These are phyloP conservation scores for Triangularia verruculosa DNA, from an alignment of 2,329 filamentous ascomycete species.

Conservation along the genomic window DNA sequence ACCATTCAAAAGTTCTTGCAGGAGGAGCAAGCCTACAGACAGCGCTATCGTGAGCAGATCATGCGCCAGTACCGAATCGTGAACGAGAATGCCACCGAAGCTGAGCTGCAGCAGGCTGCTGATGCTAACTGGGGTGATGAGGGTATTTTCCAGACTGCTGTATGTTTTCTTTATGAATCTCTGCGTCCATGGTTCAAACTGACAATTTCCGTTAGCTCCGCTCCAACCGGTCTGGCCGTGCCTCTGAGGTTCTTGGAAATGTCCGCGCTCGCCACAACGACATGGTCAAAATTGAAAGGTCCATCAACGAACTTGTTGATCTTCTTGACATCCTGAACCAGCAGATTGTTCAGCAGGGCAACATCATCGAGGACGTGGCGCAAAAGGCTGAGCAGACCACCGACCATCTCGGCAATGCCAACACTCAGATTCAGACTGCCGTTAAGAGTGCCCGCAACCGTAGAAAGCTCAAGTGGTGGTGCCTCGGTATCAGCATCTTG, in stretches of 20 bases:
- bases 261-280: conserved; percentile 82
- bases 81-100: conserved; percentile 74
- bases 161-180: conserved; percentile 45
- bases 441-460: conserved; percentile 64
- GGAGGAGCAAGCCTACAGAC: conserved; percentile 68
- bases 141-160: conserved; percentile 78
- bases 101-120: conserved; percentile 66
- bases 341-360: conserved; percentile 69
- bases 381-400: conserved; percentile 63
- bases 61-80: conserved; percentile 78
- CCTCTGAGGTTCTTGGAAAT: conserved; percentile 69
- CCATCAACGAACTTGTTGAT: conserved; percentile 64
- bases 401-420: conserved; percentile 65
- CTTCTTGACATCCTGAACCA: conserved; percentile 75
- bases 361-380: conserved; percentile 59
- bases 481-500: conserved; percentile 58
- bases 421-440: conserved; percentile 66
- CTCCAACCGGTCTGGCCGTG: conserved; percentile 71
- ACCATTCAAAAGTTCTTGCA: conserved; percentile 68
- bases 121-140: conserved; percentile 73
- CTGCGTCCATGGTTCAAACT: conserved; percentile 6
- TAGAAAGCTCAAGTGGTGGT: conserved; percentile 81
- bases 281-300: conserved; percentile 75
- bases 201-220: conserved; percentile 55
- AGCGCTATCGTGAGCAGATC: conserved; percentile 73